Conservation (phyloP, 116 monocot species). For the Iris pallida region DNA sequence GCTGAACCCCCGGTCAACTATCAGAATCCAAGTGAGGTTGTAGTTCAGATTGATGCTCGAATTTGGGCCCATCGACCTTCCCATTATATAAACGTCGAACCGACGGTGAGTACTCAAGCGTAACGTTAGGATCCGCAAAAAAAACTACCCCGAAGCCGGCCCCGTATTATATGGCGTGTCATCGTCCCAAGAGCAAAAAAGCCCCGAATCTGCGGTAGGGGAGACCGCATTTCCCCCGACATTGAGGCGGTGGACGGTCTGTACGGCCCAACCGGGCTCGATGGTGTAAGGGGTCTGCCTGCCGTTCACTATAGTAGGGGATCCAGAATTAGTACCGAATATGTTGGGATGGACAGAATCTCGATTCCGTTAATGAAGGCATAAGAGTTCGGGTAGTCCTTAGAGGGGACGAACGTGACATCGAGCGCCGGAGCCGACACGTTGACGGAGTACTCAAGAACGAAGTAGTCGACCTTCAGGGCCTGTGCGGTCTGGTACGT, state of each 20-base stretch:
- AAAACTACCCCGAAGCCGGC: conserved; percentile 7
- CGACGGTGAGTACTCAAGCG: background rate
- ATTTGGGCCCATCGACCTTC: conserved; percentile 21
- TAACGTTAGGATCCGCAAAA: conserved; percentile 18
- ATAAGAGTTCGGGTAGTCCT: background rate
- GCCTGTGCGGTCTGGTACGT: conserved; percentile 22
- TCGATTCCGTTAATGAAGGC: conserved; percentile 19
- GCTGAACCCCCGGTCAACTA: conserved; percentile 23
- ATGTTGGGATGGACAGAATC: conserved; percentile 17
- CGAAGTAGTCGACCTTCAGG: conserved; percentile 5
- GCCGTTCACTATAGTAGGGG: background rate
- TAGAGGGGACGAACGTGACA: conserved; percentile 12
- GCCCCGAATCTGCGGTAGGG: background rate
- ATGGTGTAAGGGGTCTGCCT: background rate
- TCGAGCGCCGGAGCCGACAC: conserved; percentile 2
- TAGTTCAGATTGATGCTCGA: conserved; percentile 13
- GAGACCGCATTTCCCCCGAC: background rate
- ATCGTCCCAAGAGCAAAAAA: conserved; percentile 16
- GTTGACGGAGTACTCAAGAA: conserved; percentile 26
- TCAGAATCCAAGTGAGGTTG: conserved; percentile 30
- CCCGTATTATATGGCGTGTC: conserved; percentile 8
- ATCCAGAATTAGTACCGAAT: no score
- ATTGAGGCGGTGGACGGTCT: background rate
- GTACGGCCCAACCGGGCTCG: background rate
- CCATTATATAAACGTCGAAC: conserved; percentile 23